A percentile compares a stretch with the other conserved stretches of the same genome.
phyloP scores from a whole-genome alignment of 1,284 basidiomycete species.

The Puccinia polysora region DNA sequence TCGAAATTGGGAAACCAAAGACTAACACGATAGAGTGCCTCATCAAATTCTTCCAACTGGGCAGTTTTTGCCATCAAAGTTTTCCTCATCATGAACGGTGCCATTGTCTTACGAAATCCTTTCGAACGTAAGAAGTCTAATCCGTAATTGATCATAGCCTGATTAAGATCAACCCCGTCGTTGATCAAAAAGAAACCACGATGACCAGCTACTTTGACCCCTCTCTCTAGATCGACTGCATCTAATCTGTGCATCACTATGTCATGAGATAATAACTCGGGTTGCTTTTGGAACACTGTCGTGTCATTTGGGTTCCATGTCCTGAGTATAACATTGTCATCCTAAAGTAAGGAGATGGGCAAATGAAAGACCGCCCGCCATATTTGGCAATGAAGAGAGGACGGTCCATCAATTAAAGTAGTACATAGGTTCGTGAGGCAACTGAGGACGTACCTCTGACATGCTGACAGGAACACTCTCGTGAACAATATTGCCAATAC shows the following conservation, averaged over 20 bases:
- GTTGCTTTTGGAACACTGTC: constrained; percentile 56
- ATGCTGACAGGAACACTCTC: constrained; percentile 76
- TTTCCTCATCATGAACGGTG: constrained; percentile 98
- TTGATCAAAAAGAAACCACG: constrained; percentile 92
- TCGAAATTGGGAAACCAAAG: neutral
- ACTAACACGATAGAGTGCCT: constrained; percentile 87
- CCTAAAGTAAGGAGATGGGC: constrained; percentile 56
- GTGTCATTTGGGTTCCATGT: constrained; percentile 80
- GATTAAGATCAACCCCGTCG: constrained; percentile 95
- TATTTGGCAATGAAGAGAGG: too few relatives aligned
- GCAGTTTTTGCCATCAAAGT: constrained; percentile 96
- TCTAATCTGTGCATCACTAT: constrained; percentile 90
- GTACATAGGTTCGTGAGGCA: too few relatives aligned
- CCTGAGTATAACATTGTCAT: constrained; percentile 76
- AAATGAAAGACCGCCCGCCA: constrained; percentile 45
- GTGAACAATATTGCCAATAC: constrained; percentile 89
- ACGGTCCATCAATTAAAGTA: too few relatives aligned
- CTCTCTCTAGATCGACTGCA: constrained; percentile 92
- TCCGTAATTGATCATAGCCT: constrained; percentile 90
- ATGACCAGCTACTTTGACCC: constrained; percentile 80
- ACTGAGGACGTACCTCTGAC: constrained; percentile 90
- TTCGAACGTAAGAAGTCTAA: constrained; percentile 81
- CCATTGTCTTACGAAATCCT: constrained; percentile 88
- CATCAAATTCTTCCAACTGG: constrained; percentile 95
- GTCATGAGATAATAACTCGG: constrained; percentile 85